Evolutionary conservation across 2,329 filamentous ascomycete genomes (phyloP).

Genomic region (Stagonosporopsis chrysanthemi): DNA sequence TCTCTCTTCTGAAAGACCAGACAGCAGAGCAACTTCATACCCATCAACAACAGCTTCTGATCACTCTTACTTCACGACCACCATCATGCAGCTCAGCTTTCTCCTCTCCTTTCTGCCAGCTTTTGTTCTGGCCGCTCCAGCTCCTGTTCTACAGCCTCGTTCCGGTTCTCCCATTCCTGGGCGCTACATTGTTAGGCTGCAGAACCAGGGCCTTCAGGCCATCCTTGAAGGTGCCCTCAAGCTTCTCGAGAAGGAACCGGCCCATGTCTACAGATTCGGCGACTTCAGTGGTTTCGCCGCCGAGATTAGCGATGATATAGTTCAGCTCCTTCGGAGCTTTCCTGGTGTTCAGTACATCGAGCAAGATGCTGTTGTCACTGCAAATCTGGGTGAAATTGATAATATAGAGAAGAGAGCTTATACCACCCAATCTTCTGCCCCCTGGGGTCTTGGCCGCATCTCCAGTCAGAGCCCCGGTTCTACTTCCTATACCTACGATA

Average conservation of each 20-base stretch:
- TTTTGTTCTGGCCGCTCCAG: constrained; percentile 47
- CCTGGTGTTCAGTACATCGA: constrained; percentile 51
- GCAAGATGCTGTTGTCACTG: constrained; percentile 49
- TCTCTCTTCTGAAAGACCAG: constrained; percentile 27
- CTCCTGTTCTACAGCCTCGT: constrained; percentile 51
- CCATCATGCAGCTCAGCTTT: constrained; percentile 51
- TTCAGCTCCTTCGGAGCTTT: constrained; percentile 38
- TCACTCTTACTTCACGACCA: constrained; percentile 24
- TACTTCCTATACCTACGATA: constrained; percentile 51
- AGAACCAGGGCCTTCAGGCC: constrained; percentile 43
- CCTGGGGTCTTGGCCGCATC: constrained; percentile 54
- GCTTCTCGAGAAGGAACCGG: constrained; percentile 36
- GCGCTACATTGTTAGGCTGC: constrained; percentile 58
- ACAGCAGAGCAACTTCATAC: constrained; percentile 37
- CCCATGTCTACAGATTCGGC: constrained; percentile 50
- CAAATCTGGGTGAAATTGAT: constrained; percentile 32
- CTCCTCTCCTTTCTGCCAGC: constrained; percentile 48
- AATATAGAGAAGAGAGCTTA: constrained; percentile 44
- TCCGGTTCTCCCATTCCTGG: constrained; percentile 49
- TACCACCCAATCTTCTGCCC: constrained; percentile 48
- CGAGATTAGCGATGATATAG: constrained; percentile 42
- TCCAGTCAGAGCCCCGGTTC: constrained; percentile 44
- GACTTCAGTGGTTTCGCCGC: constrained; percentile 51
- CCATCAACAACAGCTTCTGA: constrained; percentile 26
- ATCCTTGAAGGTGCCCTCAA: constrained; percentile 40